Evolutionary conservation across 208 protist species (phyloP).

Genomic region (Acanthamoeba lenticulata): DNA sequence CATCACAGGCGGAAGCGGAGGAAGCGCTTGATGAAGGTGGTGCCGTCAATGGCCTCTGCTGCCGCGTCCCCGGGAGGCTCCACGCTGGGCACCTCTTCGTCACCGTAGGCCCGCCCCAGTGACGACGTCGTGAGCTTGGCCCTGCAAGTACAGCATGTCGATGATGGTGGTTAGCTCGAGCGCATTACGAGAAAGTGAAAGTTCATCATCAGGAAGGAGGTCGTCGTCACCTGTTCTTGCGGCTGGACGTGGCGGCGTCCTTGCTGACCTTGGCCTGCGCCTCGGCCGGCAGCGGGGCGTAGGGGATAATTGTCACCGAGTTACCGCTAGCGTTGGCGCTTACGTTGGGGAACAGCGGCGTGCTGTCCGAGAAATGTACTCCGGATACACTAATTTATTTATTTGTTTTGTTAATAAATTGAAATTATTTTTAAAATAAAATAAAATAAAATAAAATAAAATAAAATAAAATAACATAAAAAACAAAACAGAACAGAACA

Average conservation of each 20-base stretch:
- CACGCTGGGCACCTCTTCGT: background rate
- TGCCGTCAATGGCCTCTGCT: background rate
- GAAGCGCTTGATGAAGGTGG: conserved; percentile 58
- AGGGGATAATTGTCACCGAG: background rate
- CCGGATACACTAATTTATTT: background rate
- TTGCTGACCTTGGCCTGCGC: background rate
- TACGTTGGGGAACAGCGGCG: background rate
- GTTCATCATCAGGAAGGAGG: background rate
- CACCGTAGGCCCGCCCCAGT: background rate
- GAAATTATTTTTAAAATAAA: background rate
- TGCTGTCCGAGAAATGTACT: background rate
- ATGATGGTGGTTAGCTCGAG: background rate
- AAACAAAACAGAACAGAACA: background rate
- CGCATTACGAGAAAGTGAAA: background rate
- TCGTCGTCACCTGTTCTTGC: background rate
- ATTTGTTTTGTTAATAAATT: background rate
- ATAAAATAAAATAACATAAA: background rate
- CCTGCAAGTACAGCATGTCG: background rate
- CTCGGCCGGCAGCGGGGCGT: background rate
- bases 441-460: background rate
- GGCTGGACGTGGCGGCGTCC: background rate
- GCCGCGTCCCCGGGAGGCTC: background rate
- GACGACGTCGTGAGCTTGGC: background rate
- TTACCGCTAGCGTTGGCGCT: background rate
- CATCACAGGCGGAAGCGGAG: background rate